phyloP scores from a whole-genome alignment of 2,329 filamentous ascomycete genomes.

The Neofusicoccum umdonicola region DNA sequence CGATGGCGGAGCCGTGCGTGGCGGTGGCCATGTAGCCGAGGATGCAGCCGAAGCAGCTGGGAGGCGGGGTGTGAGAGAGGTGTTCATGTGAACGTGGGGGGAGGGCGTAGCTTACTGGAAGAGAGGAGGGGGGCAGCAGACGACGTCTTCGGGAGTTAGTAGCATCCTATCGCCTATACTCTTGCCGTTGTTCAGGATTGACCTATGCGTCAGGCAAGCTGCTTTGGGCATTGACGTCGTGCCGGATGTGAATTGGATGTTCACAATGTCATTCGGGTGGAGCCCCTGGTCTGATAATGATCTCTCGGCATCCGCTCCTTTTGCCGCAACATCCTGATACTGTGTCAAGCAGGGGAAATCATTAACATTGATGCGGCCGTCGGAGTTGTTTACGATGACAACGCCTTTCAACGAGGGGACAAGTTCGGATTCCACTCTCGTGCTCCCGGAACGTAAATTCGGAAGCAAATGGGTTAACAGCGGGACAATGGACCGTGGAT shows the following conservation, averaged over 20 bases:
- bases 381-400: constrained; percentile 76
- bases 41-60: constrained; percentile 79
- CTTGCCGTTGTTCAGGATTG: constrained; percentile 89
- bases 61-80: neutral
- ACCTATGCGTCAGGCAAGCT: constrained; percentile 78
- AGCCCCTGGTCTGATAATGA: constrained; percentile 48
- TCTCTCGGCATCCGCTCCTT: neutral
- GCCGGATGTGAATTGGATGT: constrained; percentile 97
- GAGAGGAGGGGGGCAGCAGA: constrained; percentile 60
- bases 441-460: constrained; percentile 41
- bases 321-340: constrained; percentile 39
- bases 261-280: constrained; percentile 69
- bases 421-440: constrained; percentile 49
- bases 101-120: constrained; percentile 41
- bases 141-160: constrained; percentile 68
- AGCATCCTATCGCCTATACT: constrained; percentile 85
- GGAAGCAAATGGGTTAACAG: constrained; percentile 56
- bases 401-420: constrained; percentile 71
- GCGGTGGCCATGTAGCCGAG: constrained; percentile 96
- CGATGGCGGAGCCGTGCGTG: constrained; percentile 75
- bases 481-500: constrained; percentile 58
- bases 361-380: constrained; percentile 49
- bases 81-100: constrained; percentile 7
- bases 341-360: constrained; percentile 36
- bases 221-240: constrained; percentile 90